These are phyloP conservation scores for Aureoboletus auriporus DNA, from an alignment of 768 basidiomycete genomes.

Conservation along the genomic window DNA sequence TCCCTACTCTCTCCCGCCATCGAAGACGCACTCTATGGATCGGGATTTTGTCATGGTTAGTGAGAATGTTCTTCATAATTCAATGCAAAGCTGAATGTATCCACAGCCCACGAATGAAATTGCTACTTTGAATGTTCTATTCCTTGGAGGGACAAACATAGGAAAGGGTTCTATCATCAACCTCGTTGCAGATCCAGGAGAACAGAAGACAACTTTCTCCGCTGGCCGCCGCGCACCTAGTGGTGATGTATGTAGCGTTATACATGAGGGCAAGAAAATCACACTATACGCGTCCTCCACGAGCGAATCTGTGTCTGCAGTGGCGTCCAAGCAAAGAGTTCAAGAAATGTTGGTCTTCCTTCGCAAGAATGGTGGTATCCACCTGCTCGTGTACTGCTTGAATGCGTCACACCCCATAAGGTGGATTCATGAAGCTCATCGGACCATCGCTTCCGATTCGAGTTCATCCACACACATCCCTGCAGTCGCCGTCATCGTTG, in stretches of 20 bases:
- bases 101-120: conserved; percentile 4
- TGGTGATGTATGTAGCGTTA: conserved; percentile 8
- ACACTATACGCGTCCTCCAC: conserved; percentile 4
- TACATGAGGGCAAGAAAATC: conserved; percentile 15
- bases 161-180: conserved; percentile 18
- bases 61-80: not conserved
- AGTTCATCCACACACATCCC: conserved; percentile 2
- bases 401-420: conserved; percentile 5
- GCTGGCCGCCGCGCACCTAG: not conserved
- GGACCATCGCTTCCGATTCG: conserved; percentile 3
- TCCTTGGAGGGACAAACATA: conserved; percentile 20
- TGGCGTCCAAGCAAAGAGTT: not conserved
- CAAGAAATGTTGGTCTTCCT: conserved; percentile 7
- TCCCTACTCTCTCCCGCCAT: conserved; percentile 10
- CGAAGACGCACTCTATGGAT: conserved; percentile 10
- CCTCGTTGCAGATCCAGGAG: conserved; percentile 10
- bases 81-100: conserved; percentile 3
- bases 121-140: conserved; percentile 12
- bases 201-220: not conserved
- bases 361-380: conserved; percentile 13
- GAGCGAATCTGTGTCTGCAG: conserved; percentile 2
- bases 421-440: conserved; percentile 14
- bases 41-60: conserved; percentile 11
- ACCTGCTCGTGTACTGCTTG: conserved; percentile 21
- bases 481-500: conserved; percentile 17